phyloP scores from a whole-genome alignment of 495 filamentous ascomycete genomes.

The Physcia stellaris region DNA sequence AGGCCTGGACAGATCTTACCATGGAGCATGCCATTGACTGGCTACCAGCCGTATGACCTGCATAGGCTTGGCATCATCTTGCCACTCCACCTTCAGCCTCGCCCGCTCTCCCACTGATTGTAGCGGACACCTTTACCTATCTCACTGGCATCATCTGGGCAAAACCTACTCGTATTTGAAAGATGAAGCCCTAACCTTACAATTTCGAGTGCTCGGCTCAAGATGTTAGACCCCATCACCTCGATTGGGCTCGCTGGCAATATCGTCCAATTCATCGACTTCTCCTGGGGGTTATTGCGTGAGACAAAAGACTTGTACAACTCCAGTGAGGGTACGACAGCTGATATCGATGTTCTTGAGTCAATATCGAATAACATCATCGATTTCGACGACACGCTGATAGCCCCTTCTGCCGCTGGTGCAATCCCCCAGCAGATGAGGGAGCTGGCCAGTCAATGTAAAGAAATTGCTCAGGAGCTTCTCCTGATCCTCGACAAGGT shows the following conservation, averaged over 20 bases:
- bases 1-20: too few species aligned
- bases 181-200: too few species aligned
- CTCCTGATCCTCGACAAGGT: background rate
- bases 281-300: background rate
- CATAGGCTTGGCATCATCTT: too few species aligned
- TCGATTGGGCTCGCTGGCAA: background rate
- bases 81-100: too few species aligned
- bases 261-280: slow-evolving; percentile 1
- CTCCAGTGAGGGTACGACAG: slow-evolving; percentile 1
- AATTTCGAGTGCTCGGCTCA: too few species aligned
- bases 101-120: too few species aligned
- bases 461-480: background rate
- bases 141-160: too few species aligned
- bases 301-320: background rate
- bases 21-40: too few species aligned
- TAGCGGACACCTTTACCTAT: too few species aligned
- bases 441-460: background rate
- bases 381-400: background rate
- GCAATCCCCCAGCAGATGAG: background rate
- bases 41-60: too few species aligned
- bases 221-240: slow-evolving; percentile 1
- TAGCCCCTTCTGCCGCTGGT: background rate
- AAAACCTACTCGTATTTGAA: too few species aligned
- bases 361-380: background rate
- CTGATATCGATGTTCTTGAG: background rate